Evolutionary conservation across 441 rosid genomes (phyloP), one percentile per base, ranked within the genome.

Genomic region (Pelargonium exstipulatum): DNA sequence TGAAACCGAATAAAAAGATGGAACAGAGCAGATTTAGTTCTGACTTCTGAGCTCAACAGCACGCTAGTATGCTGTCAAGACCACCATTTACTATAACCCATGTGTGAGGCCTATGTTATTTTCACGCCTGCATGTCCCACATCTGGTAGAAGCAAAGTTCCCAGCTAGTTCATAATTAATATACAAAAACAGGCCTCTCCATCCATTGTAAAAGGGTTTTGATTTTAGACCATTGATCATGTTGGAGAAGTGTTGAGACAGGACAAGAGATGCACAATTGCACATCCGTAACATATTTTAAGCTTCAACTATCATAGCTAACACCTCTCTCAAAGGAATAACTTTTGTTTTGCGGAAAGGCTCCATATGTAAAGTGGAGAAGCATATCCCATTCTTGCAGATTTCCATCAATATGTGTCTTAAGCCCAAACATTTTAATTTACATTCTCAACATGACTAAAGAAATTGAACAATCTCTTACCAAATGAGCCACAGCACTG

Each of bases 401-500:
- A 12, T 12, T 43, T 17, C n/a, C 13, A 51, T 14, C 18, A 20
- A 6, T 55, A 7, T 17, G 37, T 32, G 5, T 69, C 20, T 13
- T 26, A 46, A 66, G 62, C 49, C 5, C 61, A 73, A 53, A 60
- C 14, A 60, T 60, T 18, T 22, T 13, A 4, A 20, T 60, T 26
- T 18, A 22, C 60, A 5, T 7, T 53, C 17, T 53, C 6, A 17
- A 53, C 60, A 53, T 16, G 17, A 55, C 53, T 68, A 22, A 63
- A 61, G n/a, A 67, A 62, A 61, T 58, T 57, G 18, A 26, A 69
- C 51, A 74, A 68, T 64, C 69, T 51, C 92, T 87, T 77, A 95
- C 97, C 81, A 95, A 71, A 86, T 91, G 98, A 77, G 98, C 98
- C 67, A 84, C 76, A 64, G 98, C 97, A 29, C 95, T 89, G 71